Percentiles rank a stretch among this genome's conserved stretches.
Conservation (phyloP, 1,284 basidiomycete species). For the Xerocomus minutiporus region DNA sequence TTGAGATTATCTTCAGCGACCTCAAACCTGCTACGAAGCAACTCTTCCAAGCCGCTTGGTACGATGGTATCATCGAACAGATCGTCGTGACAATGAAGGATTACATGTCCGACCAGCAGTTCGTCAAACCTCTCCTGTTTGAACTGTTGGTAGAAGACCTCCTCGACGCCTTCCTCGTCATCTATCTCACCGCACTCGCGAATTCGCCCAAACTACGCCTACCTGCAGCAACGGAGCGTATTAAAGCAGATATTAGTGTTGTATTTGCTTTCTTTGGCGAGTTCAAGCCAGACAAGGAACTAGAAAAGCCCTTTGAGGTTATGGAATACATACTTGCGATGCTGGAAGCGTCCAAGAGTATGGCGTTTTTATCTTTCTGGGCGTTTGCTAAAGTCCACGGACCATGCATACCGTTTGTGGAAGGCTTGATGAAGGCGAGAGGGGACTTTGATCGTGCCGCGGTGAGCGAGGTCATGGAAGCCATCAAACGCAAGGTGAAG, state of each 20-base stretch:
- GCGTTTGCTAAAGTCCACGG: slow-evolving; percentile 95
- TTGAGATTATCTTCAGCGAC: slow-evolving; percentile 95
- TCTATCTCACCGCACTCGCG: slow-evolving; percentile 85
- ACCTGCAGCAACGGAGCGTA: slow-evolving; percentile 77
- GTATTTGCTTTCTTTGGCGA: slow-evolving; percentile 80
- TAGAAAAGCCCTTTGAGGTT: slow-evolving; percentile 82
- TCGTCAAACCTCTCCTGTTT: slow-evolving; percentile 87
- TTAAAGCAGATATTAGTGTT: slow-evolving; percentile 77
- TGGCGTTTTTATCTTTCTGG: slow-evolving; percentile 95
- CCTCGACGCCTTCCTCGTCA: slow-evolving; percentile 85
- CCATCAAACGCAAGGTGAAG: slow-evolving; percentile 86
- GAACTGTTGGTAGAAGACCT: slow-evolving; percentile 93
- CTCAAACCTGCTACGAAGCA: slow-evolving; percentile 84
- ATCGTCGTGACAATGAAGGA: slow-evolving; percentile 96
- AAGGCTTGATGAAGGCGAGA: slow-evolving; percentile 83
- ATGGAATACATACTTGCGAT: slow-evolving; percentile 83
- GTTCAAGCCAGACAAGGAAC: slow-evolving; percentile 76
- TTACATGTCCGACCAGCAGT: slow-evolving; percentile 88
- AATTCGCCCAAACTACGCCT: slow-evolving; percentile 86
- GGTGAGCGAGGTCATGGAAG: slow-evolving; percentile 93
- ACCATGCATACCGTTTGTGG: slow-evolving; percentile 88
- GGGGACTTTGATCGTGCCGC: slow-evolving; percentile 87
- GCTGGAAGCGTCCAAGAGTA: slow-evolving; percentile 85
- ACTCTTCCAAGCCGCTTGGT: slow-evolving; percentile 86
- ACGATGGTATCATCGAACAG: slow-evolving; percentile 79